Evolutionary conservation across 1,284 basidiomycete species (phyloP).

Genomic region (Mixia osmundae): DNA sequence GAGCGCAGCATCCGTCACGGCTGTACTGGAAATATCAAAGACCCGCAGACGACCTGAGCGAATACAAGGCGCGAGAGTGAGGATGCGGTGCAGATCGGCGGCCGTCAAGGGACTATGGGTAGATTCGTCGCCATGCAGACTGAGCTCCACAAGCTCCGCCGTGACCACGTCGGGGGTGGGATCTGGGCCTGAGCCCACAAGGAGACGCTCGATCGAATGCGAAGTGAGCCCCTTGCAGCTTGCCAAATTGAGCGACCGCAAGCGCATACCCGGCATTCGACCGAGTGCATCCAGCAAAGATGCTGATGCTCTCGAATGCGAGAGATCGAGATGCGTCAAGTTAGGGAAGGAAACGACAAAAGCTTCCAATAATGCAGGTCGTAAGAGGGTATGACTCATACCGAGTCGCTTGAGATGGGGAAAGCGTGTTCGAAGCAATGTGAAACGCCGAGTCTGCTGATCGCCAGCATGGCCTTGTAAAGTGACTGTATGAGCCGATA

Average conservation of each 20-base stretch:
- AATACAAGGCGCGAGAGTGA: conserved; percentile 60
- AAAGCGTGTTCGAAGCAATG: conserved; percentile 28
- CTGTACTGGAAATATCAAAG: conserved; percentile 69
- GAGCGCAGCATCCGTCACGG: conserved; percentile 38
- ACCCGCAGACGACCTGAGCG: conserved; percentile 49
- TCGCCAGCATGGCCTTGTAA: conserved; percentile 32
- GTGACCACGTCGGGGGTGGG: conserved; percentile 26
- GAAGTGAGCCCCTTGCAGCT: conserved; percentile 65
- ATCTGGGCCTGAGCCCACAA: too few species aligned
- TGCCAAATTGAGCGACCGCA: conserved; percentile 63
- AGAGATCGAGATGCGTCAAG: conserved; percentile 58
- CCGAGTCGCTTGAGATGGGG: conserved; percentile 60
- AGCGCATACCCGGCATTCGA: conserved; percentile 32
- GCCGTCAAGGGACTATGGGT: conserved; percentile 53
- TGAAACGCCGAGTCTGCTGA: conserved; percentile 22
- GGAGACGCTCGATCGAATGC: conserved; percentile 48
- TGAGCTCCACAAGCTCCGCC: conserved; percentile 44
- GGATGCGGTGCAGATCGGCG: conserved; percentile 42
- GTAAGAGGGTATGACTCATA: conserved; percentile 54
- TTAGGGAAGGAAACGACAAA: conserved; percentile 66
- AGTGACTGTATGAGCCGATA: conserved; percentile 18
- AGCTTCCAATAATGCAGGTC: conserved; percentile 44
- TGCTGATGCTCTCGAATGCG: conserved; percentile 43
- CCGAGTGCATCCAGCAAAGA: conserved; percentile 48
- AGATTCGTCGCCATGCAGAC: conserved; percentile 68